Percentiles rank a stretch among this genome's conserved stretches.
Conservation (phyloP, 2,329 filamentous ascomycete species). For the Ciborinia camelliae region DNA sequence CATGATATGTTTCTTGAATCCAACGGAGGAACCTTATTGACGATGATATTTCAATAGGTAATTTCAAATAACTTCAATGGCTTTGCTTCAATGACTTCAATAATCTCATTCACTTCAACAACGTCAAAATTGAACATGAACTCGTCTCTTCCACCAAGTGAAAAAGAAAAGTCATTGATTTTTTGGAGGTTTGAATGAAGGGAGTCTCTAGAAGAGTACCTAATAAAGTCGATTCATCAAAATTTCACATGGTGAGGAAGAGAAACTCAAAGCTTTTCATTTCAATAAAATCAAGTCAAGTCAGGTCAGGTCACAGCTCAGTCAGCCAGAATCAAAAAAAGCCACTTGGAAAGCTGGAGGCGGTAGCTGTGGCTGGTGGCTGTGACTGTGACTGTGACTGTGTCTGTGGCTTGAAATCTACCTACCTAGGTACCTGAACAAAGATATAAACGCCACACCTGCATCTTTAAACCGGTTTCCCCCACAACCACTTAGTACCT, state of each 20-base stretch:
- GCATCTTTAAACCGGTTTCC: constrained; percentile 15
- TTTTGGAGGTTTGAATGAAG: background rate
- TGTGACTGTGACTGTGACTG: too few species aligned
- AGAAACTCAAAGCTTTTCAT: too few species aligned
- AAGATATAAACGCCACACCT: constrained; percentile 5
- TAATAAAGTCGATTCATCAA: background rate
- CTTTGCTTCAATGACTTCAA: background rate
- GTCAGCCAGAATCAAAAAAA: too few species aligned
- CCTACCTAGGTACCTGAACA: too few species aligned
- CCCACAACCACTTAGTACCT: constrained; percentile 17
- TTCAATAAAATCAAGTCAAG: too few species aligned
- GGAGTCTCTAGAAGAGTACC: too few species aligned
- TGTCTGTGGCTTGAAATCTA: background rate
- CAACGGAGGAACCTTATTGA: too few species aligned
- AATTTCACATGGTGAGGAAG: constrained; percentile 9
- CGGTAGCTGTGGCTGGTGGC: too few species aligned
- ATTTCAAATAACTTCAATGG: background rate
- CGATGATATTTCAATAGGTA: too few species aligned
- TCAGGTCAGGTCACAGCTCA: too few species aligned
- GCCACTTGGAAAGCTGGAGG: too few species aligned
- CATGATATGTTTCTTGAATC: background rate
- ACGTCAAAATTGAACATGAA: background rate
- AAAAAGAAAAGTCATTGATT: constrained; percentile 16
- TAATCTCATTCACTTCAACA: background rate
- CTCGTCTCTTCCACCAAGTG: constrained; percentile 8